Percentiles rank a stretch among this genome's conserved stretches.
Conservation (phyloP, 257 asterid species). For the Penstemon newberryi region DNA sequence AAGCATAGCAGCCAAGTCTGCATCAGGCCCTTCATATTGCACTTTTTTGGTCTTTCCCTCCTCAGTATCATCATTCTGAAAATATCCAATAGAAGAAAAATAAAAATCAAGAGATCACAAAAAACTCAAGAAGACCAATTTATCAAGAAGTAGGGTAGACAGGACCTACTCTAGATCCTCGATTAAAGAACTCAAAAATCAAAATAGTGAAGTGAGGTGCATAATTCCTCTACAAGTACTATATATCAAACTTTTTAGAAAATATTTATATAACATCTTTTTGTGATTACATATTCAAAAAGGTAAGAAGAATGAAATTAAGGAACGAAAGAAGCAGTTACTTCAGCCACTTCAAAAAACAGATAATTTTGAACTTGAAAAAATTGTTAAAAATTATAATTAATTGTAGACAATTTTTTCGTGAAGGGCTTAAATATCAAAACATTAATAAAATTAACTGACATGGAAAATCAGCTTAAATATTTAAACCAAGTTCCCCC, state of each 20-base stretch:
- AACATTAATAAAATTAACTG: not conserved
- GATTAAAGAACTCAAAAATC: slow-evolving; percentile 4
- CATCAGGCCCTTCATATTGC: slow-evolving; percentile 97
- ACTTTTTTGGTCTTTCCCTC: slow-evolving; percentile 82
- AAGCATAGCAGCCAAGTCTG: slow-evolving; percentile 98
- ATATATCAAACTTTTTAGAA: slow-evolving; percentile 13
- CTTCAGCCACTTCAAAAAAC: not conserved
- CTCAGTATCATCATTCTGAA: slow-evolving; percentile 81
- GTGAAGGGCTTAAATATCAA: too few relatives aligned
- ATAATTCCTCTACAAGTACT: slow-evolving; percentile 15
- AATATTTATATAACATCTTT: not conserved
- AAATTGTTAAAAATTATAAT: not conserved
- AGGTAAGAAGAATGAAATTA: not conserved
- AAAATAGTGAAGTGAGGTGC: not conserved
- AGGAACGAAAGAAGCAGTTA: slow-evolving; percentile 5
- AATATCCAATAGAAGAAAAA: not conserved
- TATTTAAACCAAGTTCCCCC: not conserved
- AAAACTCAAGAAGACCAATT: slow-evolving; percentile 20
- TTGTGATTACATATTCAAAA: not conserved
- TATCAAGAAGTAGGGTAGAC: slow-evolving; percentile 9
- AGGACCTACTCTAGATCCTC: slow-evolving; percentile 15
- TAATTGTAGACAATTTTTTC: too few relatives aligned
- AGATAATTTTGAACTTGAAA: not conserved
- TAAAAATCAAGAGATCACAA: slow-evolving; percentile 3
- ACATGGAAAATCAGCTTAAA: not conserved